phyloP scores from a whole-genome alignment of 2,329 filamentous ascomycete species.

The Aschersonia sp. region DNA sequence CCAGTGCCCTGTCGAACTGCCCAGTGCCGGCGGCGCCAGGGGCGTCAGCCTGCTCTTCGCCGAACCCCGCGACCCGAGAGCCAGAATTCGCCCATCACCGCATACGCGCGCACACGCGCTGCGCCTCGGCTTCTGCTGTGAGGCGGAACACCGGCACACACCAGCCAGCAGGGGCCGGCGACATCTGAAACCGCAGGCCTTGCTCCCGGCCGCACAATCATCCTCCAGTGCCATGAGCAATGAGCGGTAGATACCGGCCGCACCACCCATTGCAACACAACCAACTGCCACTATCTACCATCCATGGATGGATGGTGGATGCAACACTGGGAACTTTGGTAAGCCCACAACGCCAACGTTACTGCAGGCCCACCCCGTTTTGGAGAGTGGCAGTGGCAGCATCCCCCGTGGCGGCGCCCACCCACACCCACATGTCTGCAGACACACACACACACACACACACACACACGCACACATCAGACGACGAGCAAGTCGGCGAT shows the following conservation, averaged over 20 bases:
- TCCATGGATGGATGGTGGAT: neutral
- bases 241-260: neutral
- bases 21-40: no score
- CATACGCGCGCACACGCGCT: no score
- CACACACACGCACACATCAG: neutral
- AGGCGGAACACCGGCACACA: no score
- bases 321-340: neutral
- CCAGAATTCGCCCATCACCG: no score
- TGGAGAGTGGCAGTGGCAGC: neutral
- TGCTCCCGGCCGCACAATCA: neutral
- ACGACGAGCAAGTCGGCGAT: neutral
- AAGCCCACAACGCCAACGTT: constrained; percentile 1
- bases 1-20: no score
- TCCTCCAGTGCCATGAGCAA: neutral
- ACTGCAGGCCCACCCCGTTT: neutral
- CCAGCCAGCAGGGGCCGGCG: no score
- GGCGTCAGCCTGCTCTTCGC: no score
- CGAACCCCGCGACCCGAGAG: no score
- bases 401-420: no score
- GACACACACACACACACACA: neutral
- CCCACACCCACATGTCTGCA: neutral
- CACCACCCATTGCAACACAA: neutral
- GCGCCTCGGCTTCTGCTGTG: no score
- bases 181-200: neutral
- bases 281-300: neutral